Conservation (phyloP, 1,139 yeast genomes). For the Pichia sp. region DNA sequence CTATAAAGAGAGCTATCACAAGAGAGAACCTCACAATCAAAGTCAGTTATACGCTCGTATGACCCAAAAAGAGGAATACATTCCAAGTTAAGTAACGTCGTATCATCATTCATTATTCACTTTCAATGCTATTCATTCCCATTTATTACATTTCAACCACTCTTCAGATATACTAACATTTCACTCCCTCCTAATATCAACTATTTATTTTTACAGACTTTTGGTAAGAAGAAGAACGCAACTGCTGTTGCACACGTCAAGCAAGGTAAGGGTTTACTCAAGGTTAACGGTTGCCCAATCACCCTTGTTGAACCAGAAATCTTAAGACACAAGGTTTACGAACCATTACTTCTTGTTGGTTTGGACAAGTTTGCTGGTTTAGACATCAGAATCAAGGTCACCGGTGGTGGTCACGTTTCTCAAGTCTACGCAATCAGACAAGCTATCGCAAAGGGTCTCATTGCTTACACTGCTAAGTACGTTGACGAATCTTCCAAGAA, state of each 20-base stretch:
- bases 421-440: slow-evolving; percentile 99
- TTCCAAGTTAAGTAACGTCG: too few species aligned
- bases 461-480: slow-evolving; percentile 99
- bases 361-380: slow-evolving; percentile 98
- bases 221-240: slow-evolving; percentile 99
- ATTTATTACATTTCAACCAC: neutral
- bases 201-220: slow-evolving; percentile 52
- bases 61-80: neutral
- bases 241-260: slow-evolving; percentile 99
- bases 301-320: slow-evolving; percentile 98
- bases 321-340: slow-evolving; percentile 99
- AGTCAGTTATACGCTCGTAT: too few species aligned
- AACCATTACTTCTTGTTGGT: slow-evolving; percentile 97
- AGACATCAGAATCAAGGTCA: slow-evolving; percentile 97
- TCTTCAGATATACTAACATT: slow-evolving; percentile 13
- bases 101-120: too few species aligned
- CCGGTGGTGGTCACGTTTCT: slow-evolving; percentile 99
- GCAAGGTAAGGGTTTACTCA: slow-evolving; percentile 99
- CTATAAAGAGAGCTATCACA: neutral
- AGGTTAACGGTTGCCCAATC: slow-evolving; percentile 99
- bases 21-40: too few species aligned
- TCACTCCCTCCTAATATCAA: too few species aligned
- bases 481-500: slow-evolving; percentile 99
- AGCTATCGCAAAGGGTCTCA: slow-evolving; percentile 99
- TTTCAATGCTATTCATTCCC: neutral